Percentiles rank a stretch among this genome's conserved stretches.
phyloP scores from a whole-genome alignment of 2,329 filamentous ascomycete genomes.

The Colletotrichum sp. region DNA sequence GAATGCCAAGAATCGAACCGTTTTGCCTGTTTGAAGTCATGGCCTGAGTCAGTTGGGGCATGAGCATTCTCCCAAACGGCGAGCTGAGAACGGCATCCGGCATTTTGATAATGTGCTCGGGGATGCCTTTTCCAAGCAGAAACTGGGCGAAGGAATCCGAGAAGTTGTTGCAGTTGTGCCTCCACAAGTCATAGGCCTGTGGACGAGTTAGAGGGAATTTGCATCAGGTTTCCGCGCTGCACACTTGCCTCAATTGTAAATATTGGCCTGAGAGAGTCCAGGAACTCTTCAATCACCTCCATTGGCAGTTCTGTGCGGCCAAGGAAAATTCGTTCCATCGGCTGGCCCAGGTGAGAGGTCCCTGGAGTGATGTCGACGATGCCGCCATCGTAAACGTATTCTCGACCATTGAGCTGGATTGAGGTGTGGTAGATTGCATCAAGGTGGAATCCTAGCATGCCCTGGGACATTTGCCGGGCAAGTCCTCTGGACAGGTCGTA shows the following conservation, averaged over 20 bases:
- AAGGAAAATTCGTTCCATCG: constrained; percentile 76
- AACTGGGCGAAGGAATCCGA: constrained; percentile 92
- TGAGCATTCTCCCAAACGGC: constrained; percentile 86
- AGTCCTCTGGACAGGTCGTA: constrained; percentile 77
- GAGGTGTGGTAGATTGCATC: constrained; percentile 97
- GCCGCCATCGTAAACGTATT: constrained; percentile 90
- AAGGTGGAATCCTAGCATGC: constrained; percentile 64
- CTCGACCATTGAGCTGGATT: constrained; percentile 80
- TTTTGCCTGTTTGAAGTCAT: constrained; percentile 54
- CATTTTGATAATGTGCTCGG: constrained; percentile 83
- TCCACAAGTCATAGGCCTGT: constrained; percentile 86
- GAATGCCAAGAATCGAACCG: constrained; percentile 59
- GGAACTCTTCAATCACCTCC: constrained; percentile 84
- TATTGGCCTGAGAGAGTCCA: constrained; percentile 81
- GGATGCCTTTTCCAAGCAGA: constrained; percentile 85
- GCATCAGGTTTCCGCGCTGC: not conserved
- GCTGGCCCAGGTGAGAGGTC: constrained; percentile 83
- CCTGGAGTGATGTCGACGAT: constrained; percentile 84
- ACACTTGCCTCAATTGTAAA: constrained; percentile 75
- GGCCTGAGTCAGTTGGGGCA: constrained; percentile 68
- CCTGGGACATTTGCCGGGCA: constrained; percentile 59
- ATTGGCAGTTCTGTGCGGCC: constrained; percentile 80
- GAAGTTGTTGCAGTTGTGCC: constrained; percentile 98
- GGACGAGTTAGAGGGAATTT: not conserved
- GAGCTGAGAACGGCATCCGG: constrained; percentile 85